A percentile compares a stretch with the other conserved stretches of the same genome.
Conservation (phyloP, 2,329 filamentous ascomycete species). For the Teratosphaeria gauchensis region DNA sequence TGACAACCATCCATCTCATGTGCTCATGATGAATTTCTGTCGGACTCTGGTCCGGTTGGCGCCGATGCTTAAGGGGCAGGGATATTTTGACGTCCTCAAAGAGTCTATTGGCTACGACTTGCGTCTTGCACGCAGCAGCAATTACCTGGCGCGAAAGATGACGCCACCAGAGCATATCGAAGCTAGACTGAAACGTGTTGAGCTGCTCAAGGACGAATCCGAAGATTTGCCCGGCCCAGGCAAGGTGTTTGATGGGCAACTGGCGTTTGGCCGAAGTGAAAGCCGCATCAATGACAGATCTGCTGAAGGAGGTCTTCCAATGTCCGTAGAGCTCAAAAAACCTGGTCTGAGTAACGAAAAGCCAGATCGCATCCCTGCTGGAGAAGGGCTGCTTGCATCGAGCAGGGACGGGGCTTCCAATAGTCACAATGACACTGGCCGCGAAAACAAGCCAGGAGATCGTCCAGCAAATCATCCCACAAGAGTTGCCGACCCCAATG, state of each 20-base stretch:
- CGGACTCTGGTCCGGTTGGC: slow-evolving; percentile 9
- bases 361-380: too few relatives aligned
- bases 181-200: neutral
- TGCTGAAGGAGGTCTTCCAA: neutral
- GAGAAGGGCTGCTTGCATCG: neutral
- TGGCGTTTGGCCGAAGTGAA: neutral
- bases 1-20: slow-evolving; percentile 17
- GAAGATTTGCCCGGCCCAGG: slow-evolving; percentile 5
- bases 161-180: neutral
- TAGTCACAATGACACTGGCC: neutral
- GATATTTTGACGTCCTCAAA: slow-evolving; percentile 12
- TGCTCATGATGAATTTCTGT: slow-evolving; percentile 18
- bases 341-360: too few relatives aligned
- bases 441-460: neutral
- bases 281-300: neutral
- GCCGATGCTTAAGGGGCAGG: slow-evolving; percentile 10
- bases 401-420: neutral
- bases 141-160: neutral
- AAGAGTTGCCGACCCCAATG: neutral
- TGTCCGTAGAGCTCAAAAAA: too few relatives aligned
- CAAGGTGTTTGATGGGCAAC: slow-evolving; percentile 1
- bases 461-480: neutral
- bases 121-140: slow-evolving; percentile 7
- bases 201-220: neutral
- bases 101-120: slow-evolving; percentile 20